Percentiles rank a stretch among this genome's conserved stretches.
phyloP scores from a whole-genome alignment of 2,329 filamentous ascomycete genomes.

The Pseudomassariella vexata region DNA sequence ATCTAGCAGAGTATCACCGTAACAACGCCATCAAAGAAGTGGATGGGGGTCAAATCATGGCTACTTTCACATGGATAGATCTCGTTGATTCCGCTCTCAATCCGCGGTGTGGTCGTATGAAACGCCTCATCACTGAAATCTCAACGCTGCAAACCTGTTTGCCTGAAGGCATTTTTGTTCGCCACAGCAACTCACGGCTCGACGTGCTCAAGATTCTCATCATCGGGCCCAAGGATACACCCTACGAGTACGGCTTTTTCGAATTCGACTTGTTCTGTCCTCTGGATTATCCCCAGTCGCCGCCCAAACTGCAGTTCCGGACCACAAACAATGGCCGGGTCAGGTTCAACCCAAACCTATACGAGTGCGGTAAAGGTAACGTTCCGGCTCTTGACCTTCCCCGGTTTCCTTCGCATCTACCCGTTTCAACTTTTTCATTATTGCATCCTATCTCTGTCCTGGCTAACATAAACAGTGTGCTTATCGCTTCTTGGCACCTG shows the following conservation, averaged over 20 bases:
- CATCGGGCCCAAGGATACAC: slow-evolving; percentile 41
- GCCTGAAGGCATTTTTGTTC: slow-evolving; percentile 45
- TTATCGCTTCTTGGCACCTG: slow-evolving; percentile 45
- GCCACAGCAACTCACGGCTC: slow-evolving; percentile 35
- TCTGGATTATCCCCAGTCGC: slow-evolving; percentile 31
- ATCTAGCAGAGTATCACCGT: slow-evolving; percentile 24
- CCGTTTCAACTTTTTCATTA: neutral
- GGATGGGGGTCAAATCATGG: slow-evolving; percentile 29
- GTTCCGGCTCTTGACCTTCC: no score
- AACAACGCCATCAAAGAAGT: slow-evolving; percentile 25
- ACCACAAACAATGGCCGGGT: slow-evolving; percentile 35
- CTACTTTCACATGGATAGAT: slow-evolving; percentile 18
- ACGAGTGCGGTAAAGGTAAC: slow-evolving; percentile 39
- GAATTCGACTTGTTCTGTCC: slow-evolving; percentile 47
- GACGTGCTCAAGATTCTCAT: slow-evolving; percentile 47
- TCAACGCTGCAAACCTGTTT: slow-evolving; percentile 37
- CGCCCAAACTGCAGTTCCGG: slow-evolving; percentile 36
- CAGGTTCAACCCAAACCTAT: slow-evolving; percentile 47
- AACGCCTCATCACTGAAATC: slow-evolving; percentile 38
- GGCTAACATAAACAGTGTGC: slow-evolving; percentile 39
- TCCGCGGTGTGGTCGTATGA: slow-evolving; percentile 36
- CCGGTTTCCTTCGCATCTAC: slow-evolving; percentile 5
- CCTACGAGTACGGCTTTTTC: slow-evolving; percentile 48
- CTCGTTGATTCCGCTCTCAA: slow-evolving; percentile 10
- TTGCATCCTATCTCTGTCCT: no score